Conservation (phyloP, 2,329 filamentous ascomycete species). For the Nigrospora sphaerica region DNA sequence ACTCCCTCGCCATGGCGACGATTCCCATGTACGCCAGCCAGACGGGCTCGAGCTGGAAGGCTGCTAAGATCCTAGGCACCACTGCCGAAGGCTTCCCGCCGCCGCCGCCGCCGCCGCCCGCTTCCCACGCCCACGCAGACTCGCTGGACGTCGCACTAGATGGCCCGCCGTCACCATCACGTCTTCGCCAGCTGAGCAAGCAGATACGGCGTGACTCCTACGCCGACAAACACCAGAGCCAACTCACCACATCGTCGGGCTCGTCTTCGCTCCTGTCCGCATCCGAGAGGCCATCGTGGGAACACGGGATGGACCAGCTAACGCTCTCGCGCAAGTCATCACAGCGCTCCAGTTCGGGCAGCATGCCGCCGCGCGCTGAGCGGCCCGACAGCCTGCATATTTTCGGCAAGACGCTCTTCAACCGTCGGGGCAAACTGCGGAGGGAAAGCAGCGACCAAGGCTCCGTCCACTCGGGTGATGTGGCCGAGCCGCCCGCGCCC, state of each 20-base stretch:
- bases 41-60: conserved; percentile 14
- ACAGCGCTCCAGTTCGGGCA: conserved; percentile 45
- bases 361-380: conserved; percentile 39
- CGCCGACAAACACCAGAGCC: conserved; percentile 43
- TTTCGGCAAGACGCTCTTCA: conserved; percentile 53
- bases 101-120: conserved; percentile 4
- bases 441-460: conserved; percentile 43
- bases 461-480: conserved; percentile 41
- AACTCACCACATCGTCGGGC: conserved; percentile 45
- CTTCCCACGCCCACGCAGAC: conserved; percentile 23
- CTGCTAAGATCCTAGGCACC: conserved; percentile 9
- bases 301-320: conserved; percentile 38
- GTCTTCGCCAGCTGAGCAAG: conserved; percentile 46
- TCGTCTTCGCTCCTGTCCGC: conserved; percentile 46
- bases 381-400: conserved; percentile 53
- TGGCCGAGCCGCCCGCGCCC: conserved; percentile 21
- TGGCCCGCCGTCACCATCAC: conserved; percentile 53
- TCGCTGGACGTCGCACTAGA: conserved; percentile 52
- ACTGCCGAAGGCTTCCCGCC: conserved; percentile 8
- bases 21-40: conserved; percentile 12
- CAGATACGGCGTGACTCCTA: conserved; percentile 3
- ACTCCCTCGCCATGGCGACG: conserved; percentile 9
- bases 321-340: conserved; percentile 50
- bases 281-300: conserved; percentile 42
- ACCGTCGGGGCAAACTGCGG: conserved; percentile 43